Conservation (phyloP, 2,329 filamentous ascomycete species). For the Zymoseptoria pseudotritici region DNA sequence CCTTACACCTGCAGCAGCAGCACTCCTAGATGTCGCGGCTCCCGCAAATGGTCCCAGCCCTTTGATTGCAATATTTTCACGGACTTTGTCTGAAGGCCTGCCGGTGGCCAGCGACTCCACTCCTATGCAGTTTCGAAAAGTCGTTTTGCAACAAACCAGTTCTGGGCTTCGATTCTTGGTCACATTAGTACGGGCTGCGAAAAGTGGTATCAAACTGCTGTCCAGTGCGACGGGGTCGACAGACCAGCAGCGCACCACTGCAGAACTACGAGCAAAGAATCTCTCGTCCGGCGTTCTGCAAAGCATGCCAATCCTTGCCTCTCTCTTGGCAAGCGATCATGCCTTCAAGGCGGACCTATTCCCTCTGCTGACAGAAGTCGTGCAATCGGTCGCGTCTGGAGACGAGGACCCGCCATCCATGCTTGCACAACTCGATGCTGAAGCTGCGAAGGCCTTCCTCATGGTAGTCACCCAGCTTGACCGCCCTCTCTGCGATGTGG, state of each 20-base stretch:
- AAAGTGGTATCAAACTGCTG: constrained; percentile 6
- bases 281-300: constrained; percentile 15
- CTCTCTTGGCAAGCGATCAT: constrained; percentile 18
- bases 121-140: constrained; percentile 10
- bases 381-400: constrained; percentile 14
- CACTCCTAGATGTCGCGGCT: constrained; percentile 65
- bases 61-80: constrained; percentile 11
- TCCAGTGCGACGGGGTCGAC: neutral
- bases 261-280: constrained; percentile 6
- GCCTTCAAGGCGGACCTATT: constrained; percentile 18
- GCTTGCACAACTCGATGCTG: constrained; percentile 78
- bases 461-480: constrained; percentile 70
- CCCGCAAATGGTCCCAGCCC: constrained; percentile 13
- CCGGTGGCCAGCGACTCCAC: constrained; percentile 15
- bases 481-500: constrained; percentile 60
- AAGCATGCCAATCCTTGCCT: constrained; percentile 17
- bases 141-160: constrained; percentile 16
- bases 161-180: constrained; percentile 12
- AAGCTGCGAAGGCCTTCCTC: constrained; percentile 77
- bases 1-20: constrained; percentile 65
- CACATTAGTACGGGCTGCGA: constrained; percentile 15
- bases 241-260: neutral
- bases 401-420: constrained; percentile 79
- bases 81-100: constrained; percentile 14
- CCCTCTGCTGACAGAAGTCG: constrained; percentile 16